Percentiles rank a stretch among this genome's conserved stretches.
phyloP scores from a whole-genome alignment of 495 filamentous ascomycete genomes.

The Tuber melanosporum region DNA sequence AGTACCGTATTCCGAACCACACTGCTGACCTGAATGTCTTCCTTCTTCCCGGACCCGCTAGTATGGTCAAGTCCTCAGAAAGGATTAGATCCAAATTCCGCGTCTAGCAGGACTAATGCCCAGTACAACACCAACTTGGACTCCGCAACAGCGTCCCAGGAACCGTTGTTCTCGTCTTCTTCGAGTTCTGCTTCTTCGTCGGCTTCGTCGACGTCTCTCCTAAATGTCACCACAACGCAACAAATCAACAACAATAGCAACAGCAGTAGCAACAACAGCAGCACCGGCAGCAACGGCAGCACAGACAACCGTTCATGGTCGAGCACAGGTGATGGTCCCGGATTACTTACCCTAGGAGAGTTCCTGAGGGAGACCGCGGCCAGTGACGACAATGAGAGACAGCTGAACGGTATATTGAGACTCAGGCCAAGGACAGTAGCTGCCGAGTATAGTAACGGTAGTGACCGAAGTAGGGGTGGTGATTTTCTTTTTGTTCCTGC shows the following conservation, averaged over 20 bases:
- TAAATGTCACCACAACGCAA: conserved; percentile 14
- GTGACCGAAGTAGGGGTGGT: conserved; percentile 1
- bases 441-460: conserved; percentile 8
- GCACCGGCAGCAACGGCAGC: conserved; percentile 25
- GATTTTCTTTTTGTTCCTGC: neutral
- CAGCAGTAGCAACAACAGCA: conserved; percentile 6
- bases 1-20: neutral
- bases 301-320: neutral
- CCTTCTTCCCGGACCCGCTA: neutral
- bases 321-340: neutral
- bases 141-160: neutral
- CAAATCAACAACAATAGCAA: neutral
- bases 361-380: conserved; percentile 36
- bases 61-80: conserved; percentile 12
- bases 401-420: conserved; percentile 26
- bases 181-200: conserved; percentile 20
- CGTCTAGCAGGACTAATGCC: neutral
- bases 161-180: conserved; percentile 16
- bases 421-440: conserved; percentile 21
- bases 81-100: neutral
- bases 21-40: neutral
- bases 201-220: conserved; percentile 16
- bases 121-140: neutral
- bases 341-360: conserved; percentile 35
- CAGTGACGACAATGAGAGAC: conserved; percentile 25